Percentiles rank a stretch among this genome's conserved stretches.
Conservation (phyloP, 2,329 filamentous ascomycete species). For the Plenodomus biglobosus region DNA sequence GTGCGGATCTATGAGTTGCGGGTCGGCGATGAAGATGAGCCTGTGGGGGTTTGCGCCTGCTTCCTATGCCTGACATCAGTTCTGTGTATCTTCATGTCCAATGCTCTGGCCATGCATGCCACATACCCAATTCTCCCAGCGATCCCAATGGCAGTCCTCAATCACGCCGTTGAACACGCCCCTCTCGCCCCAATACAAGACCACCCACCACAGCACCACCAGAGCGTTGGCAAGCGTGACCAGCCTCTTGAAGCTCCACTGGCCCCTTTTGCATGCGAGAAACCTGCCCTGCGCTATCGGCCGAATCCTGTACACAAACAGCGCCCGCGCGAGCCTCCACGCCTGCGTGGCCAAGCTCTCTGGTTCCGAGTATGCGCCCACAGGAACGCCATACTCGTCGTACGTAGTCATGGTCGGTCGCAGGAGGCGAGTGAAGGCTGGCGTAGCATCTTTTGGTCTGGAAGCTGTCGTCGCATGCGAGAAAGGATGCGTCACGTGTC, state of each 20-base stretch:
- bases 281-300: constrained; percentile 22
- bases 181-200: constrained; percentile 83
- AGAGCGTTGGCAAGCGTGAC: constrained; percentile 52
- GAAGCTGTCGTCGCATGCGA: background rate
- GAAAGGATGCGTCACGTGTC: background rate
- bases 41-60: constrained; percentile 76
- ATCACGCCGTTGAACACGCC: constrained; percentile 73
- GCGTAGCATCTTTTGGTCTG: constrained; percentile 32
- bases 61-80: constrained; percentile 58
- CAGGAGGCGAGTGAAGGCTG: constrained; percentile 10
- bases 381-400: constrained; percentile 45
- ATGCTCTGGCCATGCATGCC: background rate
- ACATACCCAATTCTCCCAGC: constrained; percentile 89
- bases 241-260: constrained; percentile 29
- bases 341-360: constrained; percentile 38
- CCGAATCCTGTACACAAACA: constrained; percentile 34
- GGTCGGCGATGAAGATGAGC: constrained; percentile 82
- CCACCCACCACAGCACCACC: constrained; percentile 71
- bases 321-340: constrained; percentile 33
- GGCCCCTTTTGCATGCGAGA: constrained; percentile 12
- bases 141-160: constrained; percentile 73
- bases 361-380: constrained; percentile 41
- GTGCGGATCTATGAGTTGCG: constrained; percentile 89
- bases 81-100: background rate
- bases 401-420: constrained; percentile 39